Evolutionary conservation across 768 basidiomycete genomes (phyloP).

Genomic region (Naematelia encephala): DNA sequence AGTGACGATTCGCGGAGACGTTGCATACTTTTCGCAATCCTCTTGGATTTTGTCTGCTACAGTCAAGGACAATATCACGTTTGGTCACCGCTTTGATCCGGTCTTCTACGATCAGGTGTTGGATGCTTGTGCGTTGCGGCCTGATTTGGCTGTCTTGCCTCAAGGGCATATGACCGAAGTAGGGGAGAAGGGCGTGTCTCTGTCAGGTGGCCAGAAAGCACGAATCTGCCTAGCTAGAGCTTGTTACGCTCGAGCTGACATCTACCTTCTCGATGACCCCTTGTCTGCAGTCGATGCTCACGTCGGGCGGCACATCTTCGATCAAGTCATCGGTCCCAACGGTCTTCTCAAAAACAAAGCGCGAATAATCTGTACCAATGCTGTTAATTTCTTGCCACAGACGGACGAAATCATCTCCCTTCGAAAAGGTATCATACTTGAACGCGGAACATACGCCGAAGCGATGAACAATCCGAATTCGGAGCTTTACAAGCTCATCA

Average conservation of each 20-base stretch:
- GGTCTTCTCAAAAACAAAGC: conserved; percentile 80
- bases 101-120: conserved; percentile 50
- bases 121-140: conserved; percentile 74
- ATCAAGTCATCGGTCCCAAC: conserved; percentile 79
- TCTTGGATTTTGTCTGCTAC: conserved; percentile 87
- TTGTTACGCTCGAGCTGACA: conserved; percentile 85
- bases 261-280: conserved; percentile 89
- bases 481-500: conserved; percentile 68
- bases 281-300: conserved; percentile 60
- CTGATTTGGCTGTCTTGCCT: conserved; percentile 73
- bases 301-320: conserved; percentile 53
- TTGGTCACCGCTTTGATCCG: conserved; percentile 84
- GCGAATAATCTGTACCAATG: conserved; percentile 80
- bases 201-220: conserved; percentile 50
- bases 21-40: conserved; percentile 82
- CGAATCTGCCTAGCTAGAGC: conserved; percentile 62
- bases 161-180: conserved; percentile 63
- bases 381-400: conserved; percentile 73
- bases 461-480: conserved; percentile 60
- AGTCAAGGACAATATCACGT: conserved; percentile 84
- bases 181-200: conserved; percentile 50
- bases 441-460: conserved; percentile 64
- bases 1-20: conserved; percentile 63
- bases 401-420: conserved; percentile 74
- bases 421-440: conserved; percentile 76